Evolutionary conservation across 768 basidiomycete species (phyloP), one percentile per base, ranked within the genome.

Genomic region (Hydnomerulius pinastri): DNA sequence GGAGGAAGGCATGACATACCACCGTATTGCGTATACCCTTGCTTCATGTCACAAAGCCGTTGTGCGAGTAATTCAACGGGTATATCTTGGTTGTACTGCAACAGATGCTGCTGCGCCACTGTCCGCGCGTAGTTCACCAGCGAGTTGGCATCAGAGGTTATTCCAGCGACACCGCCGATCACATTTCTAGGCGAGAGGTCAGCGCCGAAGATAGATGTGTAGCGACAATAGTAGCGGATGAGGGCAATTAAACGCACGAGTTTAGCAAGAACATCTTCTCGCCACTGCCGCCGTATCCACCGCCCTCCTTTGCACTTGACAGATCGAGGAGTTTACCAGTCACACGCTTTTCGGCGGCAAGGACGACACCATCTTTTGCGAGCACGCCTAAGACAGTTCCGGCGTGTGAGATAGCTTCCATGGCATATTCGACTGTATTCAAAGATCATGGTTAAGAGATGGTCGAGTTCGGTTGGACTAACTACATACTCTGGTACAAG

Each of bases 201-300:
- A 32, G 20, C 32, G 10, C n/a, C 29, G 32, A 57, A 49, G 20
- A 17, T 15, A 32, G 21, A 28, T 20, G 17, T 53, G 38, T 62
- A 45, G 13, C 39, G 17, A 49, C 21, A 24, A 7, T 8, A 15
- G 28, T 13, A n/a, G 25, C 9, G 7, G 12, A n/a, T 8, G 15
- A 29, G 21, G 2, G 37, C 29, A 7, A 20, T 41, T 9, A n/a
- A 12, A 54, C 85, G 66, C 65, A 90, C 90, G 86, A 83, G 75
- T 98, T 99, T 59, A 98, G 77, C 42, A 97, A 68, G 72, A 91
- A 98, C 71, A 99, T 90, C 83, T 99, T 99, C 81, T 99, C 96
- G 45, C 93, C 93, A 61, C 92, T 95, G 17, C 94, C 97, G 7
- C 95, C 94, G 54, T 92, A 94, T 30, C 90, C 90, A 6, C 63